Conservation (phyloP, 2,329 filamentous ascomycete genomes). For the Karstenula rhodostoma region DNA sequence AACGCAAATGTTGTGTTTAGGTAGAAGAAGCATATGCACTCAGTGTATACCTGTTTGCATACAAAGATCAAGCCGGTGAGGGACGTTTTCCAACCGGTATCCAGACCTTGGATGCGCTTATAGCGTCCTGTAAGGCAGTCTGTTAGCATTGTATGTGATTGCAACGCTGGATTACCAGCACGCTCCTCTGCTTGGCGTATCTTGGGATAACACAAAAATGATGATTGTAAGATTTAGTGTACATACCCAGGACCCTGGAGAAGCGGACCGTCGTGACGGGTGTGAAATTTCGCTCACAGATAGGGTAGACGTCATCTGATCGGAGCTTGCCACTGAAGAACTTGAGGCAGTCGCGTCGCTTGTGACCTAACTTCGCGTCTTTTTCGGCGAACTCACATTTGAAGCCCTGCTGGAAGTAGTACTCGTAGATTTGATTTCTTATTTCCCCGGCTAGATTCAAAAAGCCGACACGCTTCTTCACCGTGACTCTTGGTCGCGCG, state of each 20-base stretch:
- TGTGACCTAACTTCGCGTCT: conserved; percentile 19
- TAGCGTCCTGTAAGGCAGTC: conserved; percentile 28
- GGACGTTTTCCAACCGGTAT: conserved; percentile 40
- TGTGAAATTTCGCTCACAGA: background rate
- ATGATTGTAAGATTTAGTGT: background rate
- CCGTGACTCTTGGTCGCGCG: conserved; percentile 14
- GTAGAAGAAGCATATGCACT: conserved; percentile 41
- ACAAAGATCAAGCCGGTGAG: conserved; percentile 38
- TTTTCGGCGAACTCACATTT: conserved; percentile 37
- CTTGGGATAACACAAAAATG: background rate
- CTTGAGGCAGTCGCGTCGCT: conserved; percentile 22
- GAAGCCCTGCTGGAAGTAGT: conserved; percentile 40
- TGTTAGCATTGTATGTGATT: conserved; percentile 19
- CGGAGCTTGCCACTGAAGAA: conserved; percentile 15
- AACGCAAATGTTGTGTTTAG: conserved; percentile 40
- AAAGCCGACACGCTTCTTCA: conserved; percentile 35
- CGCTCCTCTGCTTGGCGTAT: background rate
- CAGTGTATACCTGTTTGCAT: conserved; percentile 38
- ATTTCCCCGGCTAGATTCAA: conserved; percentile 58
- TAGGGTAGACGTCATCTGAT: background rate
- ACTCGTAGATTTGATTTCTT: conserved; percentile 57
- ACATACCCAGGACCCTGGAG: conserved; percentile 9
- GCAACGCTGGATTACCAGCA: background rate
- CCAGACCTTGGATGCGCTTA: conserved; percentile 25
- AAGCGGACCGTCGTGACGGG: conserved; percentile 1